These are phyloP conservation scores for Blastobotrys elegans DNA, from an alignment of 1,139 yeast species.

Conservation along the genomic window DNA sequence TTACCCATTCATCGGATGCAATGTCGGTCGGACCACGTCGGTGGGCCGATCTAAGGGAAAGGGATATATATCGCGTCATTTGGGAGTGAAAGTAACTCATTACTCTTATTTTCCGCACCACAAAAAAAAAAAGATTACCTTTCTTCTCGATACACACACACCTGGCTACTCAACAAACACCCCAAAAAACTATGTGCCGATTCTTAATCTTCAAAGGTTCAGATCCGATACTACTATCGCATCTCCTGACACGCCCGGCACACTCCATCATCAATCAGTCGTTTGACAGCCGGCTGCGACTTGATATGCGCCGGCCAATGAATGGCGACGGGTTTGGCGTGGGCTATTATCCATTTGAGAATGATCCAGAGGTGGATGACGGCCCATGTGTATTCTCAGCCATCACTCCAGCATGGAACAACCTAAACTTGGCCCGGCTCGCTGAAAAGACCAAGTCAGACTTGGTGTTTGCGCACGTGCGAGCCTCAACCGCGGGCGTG, in stretches of 20 bases:
- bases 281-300: constrained; percentile 79
- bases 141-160: too few species aligned
- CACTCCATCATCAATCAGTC: constrained; percentile 96
- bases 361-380: constrained; percentile 47
- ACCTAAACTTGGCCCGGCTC: constrained; percentile 76
- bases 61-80: too few species aligned
- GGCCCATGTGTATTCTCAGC: constrained; percentile 88
- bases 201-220: constrained; percentile 53
- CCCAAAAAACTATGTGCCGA: constrained; percentile 45
- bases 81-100: too few species aligned
- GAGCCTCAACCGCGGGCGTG: constrained; percentile 95
- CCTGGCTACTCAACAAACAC: neutral
- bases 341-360: constrained; percentile 64
- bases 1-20: too few species aligned
- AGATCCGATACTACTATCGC: constrained; percentile 81
- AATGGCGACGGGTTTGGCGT: constrained; percentile 99
- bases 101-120: too few species aligned
- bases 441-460: constrained; percentile 83
- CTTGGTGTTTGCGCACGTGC: constrained; percentile 87
- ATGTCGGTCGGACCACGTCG: too few species aligned
- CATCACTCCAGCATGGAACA: constrained; percentile 93
- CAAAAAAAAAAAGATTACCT: too few species aligned
- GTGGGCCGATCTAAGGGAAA: too few species aligned
- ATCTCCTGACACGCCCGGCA: constrained; percentile 87
- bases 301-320: constrained; percentile 85